Evolutionary conservation across 805 yeast species (phyloP), one percentile per base, ranked within the genome.

Genomic region (Tetrapisispora phaffii): DNA sequence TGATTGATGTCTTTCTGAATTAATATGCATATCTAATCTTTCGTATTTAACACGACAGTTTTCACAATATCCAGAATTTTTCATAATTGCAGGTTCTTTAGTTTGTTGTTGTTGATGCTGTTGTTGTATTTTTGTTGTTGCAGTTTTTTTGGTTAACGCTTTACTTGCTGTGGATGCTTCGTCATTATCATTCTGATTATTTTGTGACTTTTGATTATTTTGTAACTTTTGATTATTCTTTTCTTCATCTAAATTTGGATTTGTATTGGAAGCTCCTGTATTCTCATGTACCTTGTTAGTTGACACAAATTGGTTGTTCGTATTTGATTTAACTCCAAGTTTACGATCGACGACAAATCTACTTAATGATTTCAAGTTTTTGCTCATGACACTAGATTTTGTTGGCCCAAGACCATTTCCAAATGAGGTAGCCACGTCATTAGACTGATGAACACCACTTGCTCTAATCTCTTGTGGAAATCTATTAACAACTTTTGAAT

Each of bases 1-100:
- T 44, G 77, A 75, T 41, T 83, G 71, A 61, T 90, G 98, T 51
- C 80, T 76, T 31, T 74, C 75, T 21, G 86, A 73, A 24, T 58
- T 56, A 34, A 86, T 75, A 60, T 90, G 98, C 46, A 77, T 85
- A 22, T 79, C 85, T 57, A 88, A 80, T 52, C 78, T 77, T 42
- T 84, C 89, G 59, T 84, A 90, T 59, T 81, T 81, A 48, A 82
- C 83, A 21, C 90, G 72, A 65, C 98, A 90, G 59, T 90, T 90
- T 60, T 90, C 98, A 66, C 98, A 90, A 63, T 85, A 89, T 0
- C 97, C 97, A 0, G 90, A 53, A 39, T 58, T 64, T 15, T 26
- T 38, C 41, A 38, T 38, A 17, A 38, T 38, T 20, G 41, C 24
- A 3, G 24, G 41, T 19, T 26, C 41, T 38, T 38, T 38, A 9